These are phyloP conservation scores for Phyllosticta citriasiana DNA, from an alignment of 2,329 filamentous ascomycete species.

Conservation along the genomic window DNA sequence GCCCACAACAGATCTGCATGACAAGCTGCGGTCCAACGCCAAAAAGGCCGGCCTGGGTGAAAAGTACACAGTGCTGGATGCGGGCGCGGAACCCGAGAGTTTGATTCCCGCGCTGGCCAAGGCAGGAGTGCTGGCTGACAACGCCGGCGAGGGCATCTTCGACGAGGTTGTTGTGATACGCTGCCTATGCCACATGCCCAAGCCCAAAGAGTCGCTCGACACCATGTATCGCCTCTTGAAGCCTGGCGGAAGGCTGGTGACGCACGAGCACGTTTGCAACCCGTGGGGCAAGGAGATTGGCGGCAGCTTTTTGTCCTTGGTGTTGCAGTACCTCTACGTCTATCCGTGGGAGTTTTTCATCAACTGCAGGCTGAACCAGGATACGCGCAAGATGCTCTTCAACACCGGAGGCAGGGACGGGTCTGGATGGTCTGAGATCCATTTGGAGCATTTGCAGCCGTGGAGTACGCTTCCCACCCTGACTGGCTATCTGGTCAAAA, in stretches of 20 bases:
- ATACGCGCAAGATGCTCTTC: slow-evolving; percentile 36
- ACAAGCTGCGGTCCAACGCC: slow-evolving; percentile 32
- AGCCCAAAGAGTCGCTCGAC: slow-evolving; percentile 34
- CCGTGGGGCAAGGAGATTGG: slow-evolving; percentile 30
- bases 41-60: slow-evolving; percentile 30
- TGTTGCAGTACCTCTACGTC: slow-evolving; percentile 38
- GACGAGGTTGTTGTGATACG: slow-evolving; percentile 46
- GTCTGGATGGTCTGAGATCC: slow-evolving; percentile 38
- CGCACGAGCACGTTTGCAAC: slow-evolving; percentile 48
- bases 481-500: slow-evolving; percentile 29
- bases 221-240: slow-evolving; percentile 42
- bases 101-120: slow-evolving; percentile 36
- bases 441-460: slow-evolving; percentile 31
- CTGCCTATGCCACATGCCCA: slow-evolving; percentile 46
- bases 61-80: slow-evolving; percentile 41
- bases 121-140: slow-evolving; percentile 29
- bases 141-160: slow-evolving; percentile 33
- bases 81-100: slow-evolving; percentile 37
- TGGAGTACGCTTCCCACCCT: slow-evolving; percentile 24
- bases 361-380: slow-evolving; percentile 41
- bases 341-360: slow-evolving; percentile 42
- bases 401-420: slow-evolving; percentile 25
- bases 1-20: slow-evolving; percentile 40
- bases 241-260: slow-evolving; percentile 45
- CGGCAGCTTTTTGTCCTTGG: slow-evolving; percentile 35